Evolutionary conservation across 257 asterid genomes (phyloP), one percentile per base, ranked within the genome.

Genomic region (Nicotiana undulata): DNA sequence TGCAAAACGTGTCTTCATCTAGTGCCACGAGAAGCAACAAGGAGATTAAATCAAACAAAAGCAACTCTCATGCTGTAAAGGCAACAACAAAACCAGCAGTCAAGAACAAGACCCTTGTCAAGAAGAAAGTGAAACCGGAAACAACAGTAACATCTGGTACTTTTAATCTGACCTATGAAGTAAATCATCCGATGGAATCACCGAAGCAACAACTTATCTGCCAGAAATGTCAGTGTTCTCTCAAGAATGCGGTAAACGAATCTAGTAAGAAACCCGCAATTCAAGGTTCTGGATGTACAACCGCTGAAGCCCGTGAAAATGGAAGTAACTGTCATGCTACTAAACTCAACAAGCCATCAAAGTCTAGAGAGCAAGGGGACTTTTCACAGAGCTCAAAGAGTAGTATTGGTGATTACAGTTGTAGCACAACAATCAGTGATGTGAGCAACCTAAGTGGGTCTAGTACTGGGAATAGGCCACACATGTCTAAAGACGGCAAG

Each of bases 331-430:
- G 75, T 76, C 84, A 58, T 17, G 75, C 85, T 10, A 82, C 82
- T 28, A 84, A 84, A 84, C 80, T 81, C 26, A 88, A 56, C 81
- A 85, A 26, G 79, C 56, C 49, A 32, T 80, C 86, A 75, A 90
- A 90, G 79, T 59, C 83, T 60, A 82, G 84, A 29, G 93, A 88
- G 82, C 91, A 91, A 85, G 93, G 88, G 79, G 93, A 91, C 75
- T 85, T 94, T 77, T 90, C 93, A 8, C 98, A 89, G 64, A 92
- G 98, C 85, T 91, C 98, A 63, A 88, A 91, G 89, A 93, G 97
- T 89, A 93, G 97, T 81, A 86, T 90, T 52, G 95, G 96, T 81
- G 98, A 89, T 76, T 89, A 90, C 76, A 93, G 98, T 44, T 92
- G 93, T 77, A 93, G 94, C 90, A 93, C 95, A 7, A 92, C 96